phyloP scores from a whole-genome alignment of 1,284 basidiomycete genomes.

The Cystobasidium sp. region DNA sequence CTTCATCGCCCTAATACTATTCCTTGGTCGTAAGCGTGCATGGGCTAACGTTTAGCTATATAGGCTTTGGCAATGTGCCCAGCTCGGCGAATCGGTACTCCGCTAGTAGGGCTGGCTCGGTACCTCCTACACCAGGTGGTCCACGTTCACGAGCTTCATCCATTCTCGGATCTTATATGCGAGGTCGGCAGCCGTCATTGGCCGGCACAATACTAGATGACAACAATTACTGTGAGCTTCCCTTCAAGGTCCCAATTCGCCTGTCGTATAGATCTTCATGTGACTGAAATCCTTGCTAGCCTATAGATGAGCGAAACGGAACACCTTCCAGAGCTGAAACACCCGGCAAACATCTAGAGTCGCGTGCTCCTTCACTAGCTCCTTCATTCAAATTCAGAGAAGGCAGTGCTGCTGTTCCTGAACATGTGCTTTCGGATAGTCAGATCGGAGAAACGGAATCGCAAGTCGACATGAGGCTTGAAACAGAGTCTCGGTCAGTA shows the following conservation, averaged over 20 bases:
- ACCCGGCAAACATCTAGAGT: not conserved
- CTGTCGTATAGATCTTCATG: not conserved
- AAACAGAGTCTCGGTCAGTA: conserved; percentile 19
- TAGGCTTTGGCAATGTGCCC: not conserved
- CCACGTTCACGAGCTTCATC: conserved; percentile 6
- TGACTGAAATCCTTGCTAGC: not conserved
- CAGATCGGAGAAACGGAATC: conserved; percentile 15
- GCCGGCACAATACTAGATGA: not conserved
- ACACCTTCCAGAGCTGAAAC: conserved; percentile 9
- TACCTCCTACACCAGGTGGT: conserved; percentile 7
- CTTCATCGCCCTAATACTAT: too few relatives aligned
- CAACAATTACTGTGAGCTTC: too few relatives aligned
- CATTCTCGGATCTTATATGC: not conserved
- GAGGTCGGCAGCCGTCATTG: not conserved
- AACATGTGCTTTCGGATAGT: conserved; percentile 13
- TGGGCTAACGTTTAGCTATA: too few relatives aligned
- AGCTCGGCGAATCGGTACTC: conserved; percentile 19
- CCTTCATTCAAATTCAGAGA: not conserved
- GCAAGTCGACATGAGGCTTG: conserved; percentile 11
- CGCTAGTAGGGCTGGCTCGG: conserved; percentile 2
- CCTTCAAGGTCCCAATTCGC: too few relatives aligned
- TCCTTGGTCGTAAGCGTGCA: too few relatives aligned
- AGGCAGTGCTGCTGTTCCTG: conserved; percentile 18
- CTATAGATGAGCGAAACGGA: conserved; percentile 1
- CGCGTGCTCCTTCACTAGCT: conserved; percentile 2